These are phyloP conservation scores for Hypholoma sublateritium DNA, from an alignment of 768 basidiomycete genomes.

Conservation along the genomic window DNA sequence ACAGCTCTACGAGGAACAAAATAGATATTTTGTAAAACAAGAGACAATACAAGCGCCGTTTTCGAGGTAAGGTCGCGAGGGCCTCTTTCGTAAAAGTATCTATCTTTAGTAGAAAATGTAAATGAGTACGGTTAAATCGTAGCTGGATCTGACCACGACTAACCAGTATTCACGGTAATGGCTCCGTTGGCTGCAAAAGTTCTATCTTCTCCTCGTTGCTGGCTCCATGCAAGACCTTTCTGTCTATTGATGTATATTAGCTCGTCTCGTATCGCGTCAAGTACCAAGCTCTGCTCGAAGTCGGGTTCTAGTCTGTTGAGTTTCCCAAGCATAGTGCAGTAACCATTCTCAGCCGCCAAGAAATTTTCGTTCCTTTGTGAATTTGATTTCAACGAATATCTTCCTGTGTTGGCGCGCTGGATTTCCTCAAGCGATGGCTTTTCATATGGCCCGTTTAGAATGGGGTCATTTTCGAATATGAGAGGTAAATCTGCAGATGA, in stretches of 20 bases:
- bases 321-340: neutral
- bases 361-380: neutral
- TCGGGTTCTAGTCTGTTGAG: neutral
- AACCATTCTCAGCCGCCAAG: neutral
- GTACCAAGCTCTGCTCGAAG: no score
- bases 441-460: no score
- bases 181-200: neutral
- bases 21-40: conserved; percentile 20
- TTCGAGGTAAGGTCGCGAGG: neutral
- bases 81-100: conserved; percentile 6
- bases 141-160: neutral
- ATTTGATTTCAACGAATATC: neutral
- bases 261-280: no score
- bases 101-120: neutral
- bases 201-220: neutral
- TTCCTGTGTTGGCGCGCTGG: no score
- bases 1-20: conserved; percentile 20
- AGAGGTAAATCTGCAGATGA: no score
- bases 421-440: no score
- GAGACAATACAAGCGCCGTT: conserved; percentile 7
- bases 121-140: neutral
- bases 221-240: no score
- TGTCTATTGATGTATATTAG: no score
- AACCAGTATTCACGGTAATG: neutral
- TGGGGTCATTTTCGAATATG: no score